A percentile compares a stretch with the other conserved stretches of the same genome.
phyloP scores from a whole-genome alignment of 2,329 filamentous ascomycete genomes.

The Madurella mycetomatis region DNA sequence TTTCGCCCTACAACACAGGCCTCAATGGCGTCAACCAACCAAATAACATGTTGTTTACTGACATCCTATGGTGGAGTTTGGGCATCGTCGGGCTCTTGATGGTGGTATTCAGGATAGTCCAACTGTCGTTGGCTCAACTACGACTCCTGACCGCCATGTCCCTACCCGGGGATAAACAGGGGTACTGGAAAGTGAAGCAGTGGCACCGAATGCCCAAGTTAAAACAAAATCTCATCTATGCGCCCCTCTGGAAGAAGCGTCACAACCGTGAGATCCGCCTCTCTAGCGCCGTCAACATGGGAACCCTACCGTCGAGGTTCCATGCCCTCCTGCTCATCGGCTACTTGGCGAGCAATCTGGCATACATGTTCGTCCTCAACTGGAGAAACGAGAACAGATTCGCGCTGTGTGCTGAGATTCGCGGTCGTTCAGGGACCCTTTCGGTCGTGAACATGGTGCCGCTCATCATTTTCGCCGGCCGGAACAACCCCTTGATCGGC shows the following conservation, averaged over 20 bases:
- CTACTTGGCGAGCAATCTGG: slow-evolving; percentile 57
- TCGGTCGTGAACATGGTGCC: slow-evolving; percentile 89
- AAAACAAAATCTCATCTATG: slow-evolving; percentile 60
- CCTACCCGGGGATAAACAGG: slow-evolving; percentile 46
- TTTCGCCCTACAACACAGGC: slow-evolving; percentile 51
- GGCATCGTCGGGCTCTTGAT: slow-evolving; percentile 53
- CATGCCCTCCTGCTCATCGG: slow-evolving; percentile 54
- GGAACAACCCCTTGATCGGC: slow-evolving; percentile 87
- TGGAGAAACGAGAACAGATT: slow-evolving; percentile 55
- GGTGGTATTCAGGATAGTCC: slow-evolving; percentile 48
- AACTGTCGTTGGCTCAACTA: slow-evolving; percentile 52
- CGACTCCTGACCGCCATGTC: slow-evolving; percentile 58
- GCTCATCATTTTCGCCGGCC: slow-evolving; percentile 78
- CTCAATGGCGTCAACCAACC: slow-evolving; percentile 59
- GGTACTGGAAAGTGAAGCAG: slow-evolving; percentile 56
- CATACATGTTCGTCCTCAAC: slow-evolving; percentile 59
- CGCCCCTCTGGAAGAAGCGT: slow-evolving; percentile 59
- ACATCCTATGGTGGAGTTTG: slow-evolving; percentile 57
- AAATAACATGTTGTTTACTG: slow-evolving; percentile 53
- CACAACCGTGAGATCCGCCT: slow-evolving; percentile 54
- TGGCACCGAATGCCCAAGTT: slow-evolving; percentile 57
- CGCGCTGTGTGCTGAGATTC: slow-evolving; percentile 72
- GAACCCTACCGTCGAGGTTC: slow-evolving; percentile 62
- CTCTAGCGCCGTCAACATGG: slow-evolving; percentile 44
- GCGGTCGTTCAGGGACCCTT: slow-evolving; percentile 79